These are phyloP conservation scores for Sclerotinia trifoliorum DNA, from an alignment of 2,329 filamentous ascomycete genomes.

Conservation along the genomic window DNA sequence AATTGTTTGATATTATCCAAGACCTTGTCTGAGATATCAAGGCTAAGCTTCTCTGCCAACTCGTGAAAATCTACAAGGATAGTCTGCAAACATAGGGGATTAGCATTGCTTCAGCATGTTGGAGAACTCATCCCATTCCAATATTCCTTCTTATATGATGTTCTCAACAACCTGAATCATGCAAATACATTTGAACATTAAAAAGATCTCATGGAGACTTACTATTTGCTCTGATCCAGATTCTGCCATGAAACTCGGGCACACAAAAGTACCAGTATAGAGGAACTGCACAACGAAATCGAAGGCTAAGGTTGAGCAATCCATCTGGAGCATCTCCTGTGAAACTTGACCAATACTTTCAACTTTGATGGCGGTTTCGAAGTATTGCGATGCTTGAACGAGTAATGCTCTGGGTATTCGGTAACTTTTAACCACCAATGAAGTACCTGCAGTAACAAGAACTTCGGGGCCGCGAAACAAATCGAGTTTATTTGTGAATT, in stretches of 20 bases:
- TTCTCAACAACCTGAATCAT: neutral
- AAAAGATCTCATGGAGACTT: neutral
- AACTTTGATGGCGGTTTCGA: conserved; percentile 21
- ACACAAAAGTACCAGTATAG: conserved; percentile 15
- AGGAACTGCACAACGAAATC: conserved; percentile 25
- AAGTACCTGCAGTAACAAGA: neutral
- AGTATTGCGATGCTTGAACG: conserved; percentile 23
- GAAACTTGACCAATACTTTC: conserved; percentile 9
- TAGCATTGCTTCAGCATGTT: neutral
- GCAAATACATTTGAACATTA: conserved; percentile 32
- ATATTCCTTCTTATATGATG: neutral
- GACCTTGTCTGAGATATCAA: neutral
- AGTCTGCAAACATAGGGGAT: neutral
- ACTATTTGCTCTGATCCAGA: conserved; percentile 16
- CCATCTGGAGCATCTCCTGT: conserved; percentile 13
- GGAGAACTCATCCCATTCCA: neutral
- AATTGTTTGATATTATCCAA: neutral
- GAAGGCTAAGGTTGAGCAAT: conserved; percentile 20
- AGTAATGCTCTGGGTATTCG: conserved; percentile 22
- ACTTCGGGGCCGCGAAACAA: conserved; percentile 21
- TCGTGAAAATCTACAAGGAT: neutral
- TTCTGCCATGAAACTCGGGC: neutral
- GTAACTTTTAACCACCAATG: neutral
- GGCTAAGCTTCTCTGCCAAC: neutral
- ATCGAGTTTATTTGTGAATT: neutral